phyloP scores from a whole-genome alignment of 495 filamentous ascomycete species.

The Sordaria brevicollis region DNA sequence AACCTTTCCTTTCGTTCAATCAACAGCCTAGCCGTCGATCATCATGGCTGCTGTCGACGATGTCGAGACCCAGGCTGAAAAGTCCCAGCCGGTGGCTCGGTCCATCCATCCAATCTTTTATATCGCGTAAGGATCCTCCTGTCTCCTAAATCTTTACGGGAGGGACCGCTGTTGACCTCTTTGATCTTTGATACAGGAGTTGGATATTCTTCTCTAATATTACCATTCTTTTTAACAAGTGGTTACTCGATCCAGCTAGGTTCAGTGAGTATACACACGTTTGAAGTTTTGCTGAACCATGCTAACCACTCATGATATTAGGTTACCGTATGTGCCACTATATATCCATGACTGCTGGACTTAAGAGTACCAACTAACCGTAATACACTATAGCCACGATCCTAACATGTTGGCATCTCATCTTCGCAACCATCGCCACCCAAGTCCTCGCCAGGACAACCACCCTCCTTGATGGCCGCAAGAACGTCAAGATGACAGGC shows the following conservation, averaged over 20 bases:
- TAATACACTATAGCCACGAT: slow-evolving; percentile 29
- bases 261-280: slow-evolving; percentile 55
- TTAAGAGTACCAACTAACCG: neutral
- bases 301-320: slow-evolving; percentile 7
- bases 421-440: slow-evolving; percentile 63
- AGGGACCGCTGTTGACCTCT: neutral
- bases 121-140: slow-evolving; percentile 7
- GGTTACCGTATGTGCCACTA: slow-evolving; percentile 20
- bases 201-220: slow-evolving; percentile 85
- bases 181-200: slow-evolving; percentile 35
- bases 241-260: slow-evolving; percentile 61
- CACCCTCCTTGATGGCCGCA: slow-evolving; percentile 54
- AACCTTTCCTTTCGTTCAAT: neutral
- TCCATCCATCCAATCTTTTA: slow-evolving; percentile 11
- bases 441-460: slow-evolving; percentile 63
- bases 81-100: slow-evolving; percentile 9
- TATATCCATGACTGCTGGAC: neutral
- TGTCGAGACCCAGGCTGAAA: slow-evolving; percentile 13
- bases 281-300: neutral
- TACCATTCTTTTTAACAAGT: slow-evolving; percentile 94
- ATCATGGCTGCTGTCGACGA: slow-evolving; percentile 13
- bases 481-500: slow-evolving; percentile 58
- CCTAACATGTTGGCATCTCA: slow-evolving; percentile 69
- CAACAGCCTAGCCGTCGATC: neutral
- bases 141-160: neutral